phyloP scores from a whole-genome alignment of 352 stramenopile species.

The Pythium angustatum region DNA sequence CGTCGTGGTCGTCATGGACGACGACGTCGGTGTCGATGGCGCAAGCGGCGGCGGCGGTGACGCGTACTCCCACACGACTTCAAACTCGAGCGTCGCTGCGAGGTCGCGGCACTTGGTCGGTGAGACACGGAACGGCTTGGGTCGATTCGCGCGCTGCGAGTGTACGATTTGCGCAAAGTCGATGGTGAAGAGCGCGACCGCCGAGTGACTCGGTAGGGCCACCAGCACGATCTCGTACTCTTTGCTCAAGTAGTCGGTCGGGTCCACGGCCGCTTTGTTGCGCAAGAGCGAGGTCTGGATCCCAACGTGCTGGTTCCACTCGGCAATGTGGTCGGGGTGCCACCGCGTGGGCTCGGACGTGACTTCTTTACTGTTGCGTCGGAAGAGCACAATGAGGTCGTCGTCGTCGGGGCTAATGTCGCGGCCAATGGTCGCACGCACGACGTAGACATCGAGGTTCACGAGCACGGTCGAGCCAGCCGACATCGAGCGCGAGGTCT shows the following conservation, averaged over 20 bases:
- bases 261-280: conserved; percentile 36
- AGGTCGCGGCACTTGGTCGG: conserved; percentile 77
- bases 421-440: conserved; percentile 69
- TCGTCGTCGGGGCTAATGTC: conserved; percentile 75
- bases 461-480: conserved; percentile 60
- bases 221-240: conserved; percentile 85
- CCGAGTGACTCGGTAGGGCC: conserved; percentile 78
- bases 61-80: conserved; percentile 70
- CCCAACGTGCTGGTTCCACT: conserved; percentile 76
- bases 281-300: conserved; percentile 78
- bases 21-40: conserved; percentile 38
- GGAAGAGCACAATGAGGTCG: conserved; percentile 81
- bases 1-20: conserved; percentile 35
- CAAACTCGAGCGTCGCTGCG: conserved; percentile 70
- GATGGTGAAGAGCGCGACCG: conserved; percentile 70
- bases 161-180: conserved; percentile 77
- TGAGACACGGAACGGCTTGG: conserved; percentile 61
- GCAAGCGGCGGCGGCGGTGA: conserved; percentile 27
- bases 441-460: conserved; percentile 70
- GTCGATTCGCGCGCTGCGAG: conserved; percentile 41
- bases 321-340: conserved; percentile 64
- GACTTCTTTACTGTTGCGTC: conserved; percentile 79
- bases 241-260: conserved; percentile 62
- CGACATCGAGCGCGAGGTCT: conserved; percentile 25
- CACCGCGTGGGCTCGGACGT: conserved; percentile 69